Evolutionary conservation across 768 basidiomycete species (phyloP), one percentile per base, ranked within the genome.

Genomic region (Trichaptum fuscoviolaceum): DNA sequence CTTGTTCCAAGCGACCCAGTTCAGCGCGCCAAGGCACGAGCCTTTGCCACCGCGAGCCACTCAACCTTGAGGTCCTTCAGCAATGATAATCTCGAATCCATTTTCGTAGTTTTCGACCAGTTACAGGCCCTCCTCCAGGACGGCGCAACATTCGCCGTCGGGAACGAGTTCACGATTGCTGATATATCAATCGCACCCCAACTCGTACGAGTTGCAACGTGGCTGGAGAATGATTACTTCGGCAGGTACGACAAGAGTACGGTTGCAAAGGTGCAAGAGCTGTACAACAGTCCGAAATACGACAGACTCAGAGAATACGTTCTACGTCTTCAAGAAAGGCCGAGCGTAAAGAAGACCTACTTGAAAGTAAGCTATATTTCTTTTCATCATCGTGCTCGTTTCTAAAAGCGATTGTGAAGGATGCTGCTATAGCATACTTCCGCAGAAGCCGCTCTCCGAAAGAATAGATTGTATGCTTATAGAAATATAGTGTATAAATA

Each of bases 121-220:
- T 69, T 86, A 30, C 87, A 89, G 73, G 70, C 68, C 3, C 76
- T 85, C 26, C 78, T 91, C 35, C 83, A 85, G 0, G 76, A 80
- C 57, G 83, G 83, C 35, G 70, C 66, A 0, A 86, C 77, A 59
- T 85, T 30, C 77, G 82, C 17, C 70, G 58, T 78, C 18, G 79
- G 79, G 3, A 72, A 76, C 25, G 76, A 82, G 63, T 90, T 81
- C 73, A 85, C 82, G n/a, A 83, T 84, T 63, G 89, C 88, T 15
- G 90, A 90, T 69, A 82, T 84, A 7, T 83, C 86, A 0, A 72
- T 89, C 25, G 76, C 82, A 3, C 87, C 90, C 0, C 87, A 88
- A 79, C 69, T 89, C 18, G 86, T 81, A 20, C 79, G 89, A 15
- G 67, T 82, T 57, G 79, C 82, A 30, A 66, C 84, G 0, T 63